phyloP scores from a whole-genome alignment of 2,329 filamentous ascomycete species.

The Amauroascus niger region DNA sequence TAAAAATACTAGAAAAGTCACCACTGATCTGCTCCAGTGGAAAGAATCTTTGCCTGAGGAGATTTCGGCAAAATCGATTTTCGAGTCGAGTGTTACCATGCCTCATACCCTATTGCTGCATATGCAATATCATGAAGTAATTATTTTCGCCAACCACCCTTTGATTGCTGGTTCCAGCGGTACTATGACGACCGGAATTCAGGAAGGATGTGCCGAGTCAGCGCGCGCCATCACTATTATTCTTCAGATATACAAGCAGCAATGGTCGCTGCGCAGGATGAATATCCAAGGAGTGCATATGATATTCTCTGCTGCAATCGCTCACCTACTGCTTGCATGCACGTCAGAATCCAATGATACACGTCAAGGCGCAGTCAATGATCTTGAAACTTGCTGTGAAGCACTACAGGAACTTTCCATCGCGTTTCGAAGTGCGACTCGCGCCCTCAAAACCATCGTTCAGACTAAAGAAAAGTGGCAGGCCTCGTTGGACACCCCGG shows the following conservation, averaged over 20 bases:
- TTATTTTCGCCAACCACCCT: conserved; percentile 19
- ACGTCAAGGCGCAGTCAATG: conserved; percentile 10
- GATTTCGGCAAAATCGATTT: conserved; percentile 6
- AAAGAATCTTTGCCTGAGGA: conserved; percentile 12
- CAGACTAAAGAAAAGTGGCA: conserved; percentile 5
- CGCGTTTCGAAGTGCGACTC: conserved; percentile 7
- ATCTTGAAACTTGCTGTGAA: conserved; percentile 16
- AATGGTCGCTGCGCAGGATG: conserved; percentile 17
- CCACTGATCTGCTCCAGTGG: conserved; percentile 14
- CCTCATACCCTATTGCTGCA: conserved; percentile 19
- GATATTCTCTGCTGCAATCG: conserved; percentile 17
- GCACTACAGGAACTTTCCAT: conserved; percentile 14
- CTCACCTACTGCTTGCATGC: conserved; percentile 17
- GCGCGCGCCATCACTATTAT: conserved; percentile 12
- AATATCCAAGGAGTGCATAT: conserved; percentile 18
- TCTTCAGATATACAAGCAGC: conserved; percentile 12
- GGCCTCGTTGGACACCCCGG: not conserved
- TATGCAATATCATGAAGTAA: conserved; percentile 16
- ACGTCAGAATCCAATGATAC: conserved; percentile 10
- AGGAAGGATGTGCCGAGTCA: conserved; percentile 13
- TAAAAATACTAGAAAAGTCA: conserved; percentile 10
- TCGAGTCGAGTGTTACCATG: conserved; percentile 12
- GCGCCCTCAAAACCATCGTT: conserved; percentile 4
- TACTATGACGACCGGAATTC: not conserved
- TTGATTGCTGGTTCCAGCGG: conserved; percentile 14